Base-by-base conservation (phyloP, 768 basidiomycete species). In the Pisolithus microcarpus region DNA sequence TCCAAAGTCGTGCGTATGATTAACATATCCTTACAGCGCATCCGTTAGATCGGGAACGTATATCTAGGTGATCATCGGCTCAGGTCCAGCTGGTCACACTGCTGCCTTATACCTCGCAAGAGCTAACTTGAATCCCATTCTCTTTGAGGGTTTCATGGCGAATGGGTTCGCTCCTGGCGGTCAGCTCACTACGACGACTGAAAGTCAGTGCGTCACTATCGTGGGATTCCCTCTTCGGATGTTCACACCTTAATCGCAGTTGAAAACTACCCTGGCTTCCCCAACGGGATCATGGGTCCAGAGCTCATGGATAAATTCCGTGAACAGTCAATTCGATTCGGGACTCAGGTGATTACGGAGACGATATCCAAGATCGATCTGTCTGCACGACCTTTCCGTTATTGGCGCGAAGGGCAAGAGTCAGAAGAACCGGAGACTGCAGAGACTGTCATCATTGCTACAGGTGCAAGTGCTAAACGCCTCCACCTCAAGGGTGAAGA, bases 231-330 rank as follows among this genome's bases (percentile, higher is more conserved):
- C 21, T 30, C 51, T 19, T 13, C 44, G 19, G 13, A 26, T 46
- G 26, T 39, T 23, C 40, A 46, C 4, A 24, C 24, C 26, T 40
- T 26, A 57, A 51, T 48, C 54, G 1, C 56, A 87, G 91, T 94
- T 49, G 92, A 95, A 71, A 95, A 94, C 75, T 97, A 92, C 70
- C 95, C 95, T 23, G 95, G 95, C 37, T 99, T 98, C 74, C 95
- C 95, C 0, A 75, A 81, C 10, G 96, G 96, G 34, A 91, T 99
- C 43, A 77, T 91, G 56, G 96, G 96, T 31, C 86, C 91, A 9
- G 94, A 97, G 64, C 82, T 99, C 67, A 99, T 98, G 95, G 94
- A 97, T 69, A 96, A 96, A 65, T 98, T 99, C 78, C 89, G 95
- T 55, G 90, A 89, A 53, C 95, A 99, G 65, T 91, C 91, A 18